Base-by-base conservation (phyloP, 495 filamentous ascomycete genomes). In the Chaetomium fimeti region DNA sequence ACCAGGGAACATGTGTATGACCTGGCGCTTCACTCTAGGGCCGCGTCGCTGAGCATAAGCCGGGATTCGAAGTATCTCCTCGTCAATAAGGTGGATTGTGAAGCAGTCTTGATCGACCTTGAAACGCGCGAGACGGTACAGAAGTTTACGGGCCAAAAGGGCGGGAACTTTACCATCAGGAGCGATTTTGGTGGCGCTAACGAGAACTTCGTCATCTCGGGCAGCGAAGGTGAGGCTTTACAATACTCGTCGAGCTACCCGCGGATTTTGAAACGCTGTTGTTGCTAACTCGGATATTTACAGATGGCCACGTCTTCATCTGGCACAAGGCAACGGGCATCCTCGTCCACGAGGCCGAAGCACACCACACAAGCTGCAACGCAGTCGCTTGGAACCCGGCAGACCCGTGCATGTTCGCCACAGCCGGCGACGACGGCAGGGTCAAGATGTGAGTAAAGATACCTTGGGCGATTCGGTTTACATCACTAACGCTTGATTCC, bases 321-420 rank as follows among this genome's bases (percentile, higher is more conserved):
- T 98, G 93, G 92, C 90, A 94, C 71, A 93, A 92, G 73, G 83
- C 88, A 48, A 93, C 87, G 36, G 91, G 89, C 3, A 79, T 79
- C 2, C 80, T 89, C 5, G 85, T 98, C 8, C 89, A 91, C 68
- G 87, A 82, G 38, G 78, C 97, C 20, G 84, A 88, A 16, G 93
- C 87, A 0, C 93, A 98, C 67, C 75, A 73, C 0, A 80, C 84
- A 9, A 88, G 91, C 13, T 93, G 95, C 60, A 98, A 97, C 75
- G 83, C 91, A n/a, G 89, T 96, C 40, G 83, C 89, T 8, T 98
- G 94, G 94, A 95, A 93, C 68, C 92, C 93, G 1, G 79, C 77
- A 3, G 82, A 96, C 72, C 87, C 91, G 5, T 83, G 84, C 64
- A 88, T 97, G 83, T 96, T 97, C 75, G 94, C 92, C 9, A 91